Evolutionary conservation across 129 eudicot genomes (phyloP).

Genomic region (Oenanthe sinensis): DNA sequence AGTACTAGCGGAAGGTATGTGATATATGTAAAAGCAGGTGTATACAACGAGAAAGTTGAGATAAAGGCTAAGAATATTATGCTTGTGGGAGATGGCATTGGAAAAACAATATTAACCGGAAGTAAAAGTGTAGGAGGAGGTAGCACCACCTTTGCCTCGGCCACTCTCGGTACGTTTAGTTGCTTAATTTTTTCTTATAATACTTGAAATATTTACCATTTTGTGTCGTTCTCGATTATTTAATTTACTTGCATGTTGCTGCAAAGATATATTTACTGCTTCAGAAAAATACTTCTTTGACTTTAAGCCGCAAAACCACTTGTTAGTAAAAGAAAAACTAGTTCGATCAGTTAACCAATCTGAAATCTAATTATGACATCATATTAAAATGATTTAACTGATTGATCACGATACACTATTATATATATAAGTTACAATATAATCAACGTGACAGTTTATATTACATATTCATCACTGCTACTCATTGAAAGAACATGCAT

Average conservation of each 20-base stretch:
- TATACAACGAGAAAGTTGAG: constrained; percentile 41
- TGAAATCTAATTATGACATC: not conserved
- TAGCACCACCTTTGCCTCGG: constrained; percentile 46
- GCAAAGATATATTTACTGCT: not conserved
- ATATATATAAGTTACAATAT: too few relatives aligned
- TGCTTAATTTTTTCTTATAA: not conserved
- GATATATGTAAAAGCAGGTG: constrained; percentile 44
- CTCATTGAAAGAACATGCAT: too few relatives aligned
- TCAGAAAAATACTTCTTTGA: not conserved
- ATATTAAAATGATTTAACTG: not conserved
- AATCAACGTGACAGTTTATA: not conserved
- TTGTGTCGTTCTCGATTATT: too few relatives aligned
- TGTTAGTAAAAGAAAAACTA: not conserved
- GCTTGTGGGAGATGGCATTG: constrained; percentile 61
- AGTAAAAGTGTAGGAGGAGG: constrained; percentile 61
- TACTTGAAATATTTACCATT: too few relatives aligned
- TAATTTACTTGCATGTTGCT: not conserved
- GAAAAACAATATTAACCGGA: constrained; percentile 54
- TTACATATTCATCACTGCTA: not conserved
- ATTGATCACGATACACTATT: too few relatives aligned
- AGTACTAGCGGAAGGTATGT: constrained; percentile 37
- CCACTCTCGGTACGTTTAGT: constrained; percentile 36
- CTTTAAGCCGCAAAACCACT: not conserved
- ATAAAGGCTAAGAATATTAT: constrained; percentile 39
- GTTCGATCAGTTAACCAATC: not conserved